Evolutionary conservation across 164 flowering plant genomes (phyloP).

Genomic region (Stephania cephalantha): DNA sequence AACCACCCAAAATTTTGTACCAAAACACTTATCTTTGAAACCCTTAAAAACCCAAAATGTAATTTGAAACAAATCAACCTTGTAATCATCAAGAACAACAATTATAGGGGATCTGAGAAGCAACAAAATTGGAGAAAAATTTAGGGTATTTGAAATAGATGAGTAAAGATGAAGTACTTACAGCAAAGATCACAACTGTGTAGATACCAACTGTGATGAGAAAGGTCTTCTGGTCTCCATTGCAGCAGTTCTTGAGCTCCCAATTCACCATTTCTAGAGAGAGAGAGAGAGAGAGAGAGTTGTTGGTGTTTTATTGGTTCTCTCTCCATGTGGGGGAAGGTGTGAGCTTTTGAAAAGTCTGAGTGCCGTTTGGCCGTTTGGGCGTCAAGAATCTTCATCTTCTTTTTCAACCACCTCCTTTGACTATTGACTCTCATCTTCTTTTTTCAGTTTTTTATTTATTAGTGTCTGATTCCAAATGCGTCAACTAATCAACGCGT

Average conservation of each 20-base stretch:
- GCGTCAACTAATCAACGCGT: too few relatives aligned
- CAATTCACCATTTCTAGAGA: slow-evolving; percentile 39
- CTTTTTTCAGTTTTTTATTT: too few relatives aligned
- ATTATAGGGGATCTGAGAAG: not conserved
- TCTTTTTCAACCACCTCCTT: not conserved
- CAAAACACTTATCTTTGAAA: not conserved
- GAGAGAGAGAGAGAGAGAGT: not conserved
- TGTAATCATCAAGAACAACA: not conserved
- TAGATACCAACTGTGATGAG: slow-evolving; percentile 45
- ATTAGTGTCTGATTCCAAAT: too few relatives aligned
- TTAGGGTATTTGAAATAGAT: not conserved
- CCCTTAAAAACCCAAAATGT: too few relatives aligned
- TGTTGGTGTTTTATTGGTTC: not conserved
- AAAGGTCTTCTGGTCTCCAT: slow-evolving; percentile 57
- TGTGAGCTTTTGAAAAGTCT: not conserved
- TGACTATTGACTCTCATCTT: not conserved
- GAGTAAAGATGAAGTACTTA: slow-evolving; percentile 14
- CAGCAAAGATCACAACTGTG: slow-evolving; percentile 69
- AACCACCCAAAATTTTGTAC: not conserved
- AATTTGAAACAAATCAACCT: not conserved
- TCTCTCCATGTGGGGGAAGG: not conserved
- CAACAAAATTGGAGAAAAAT: not conserved
- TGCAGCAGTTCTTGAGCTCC: slow-evolving; percentile 70
- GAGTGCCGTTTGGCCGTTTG: not conserved
- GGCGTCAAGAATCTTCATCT: not conserved